These are phyloP conservation scores for Ananas comosus DNA, from an alignment of 176 grass and related monocot species.

Conservation along the genomic window DNA sequence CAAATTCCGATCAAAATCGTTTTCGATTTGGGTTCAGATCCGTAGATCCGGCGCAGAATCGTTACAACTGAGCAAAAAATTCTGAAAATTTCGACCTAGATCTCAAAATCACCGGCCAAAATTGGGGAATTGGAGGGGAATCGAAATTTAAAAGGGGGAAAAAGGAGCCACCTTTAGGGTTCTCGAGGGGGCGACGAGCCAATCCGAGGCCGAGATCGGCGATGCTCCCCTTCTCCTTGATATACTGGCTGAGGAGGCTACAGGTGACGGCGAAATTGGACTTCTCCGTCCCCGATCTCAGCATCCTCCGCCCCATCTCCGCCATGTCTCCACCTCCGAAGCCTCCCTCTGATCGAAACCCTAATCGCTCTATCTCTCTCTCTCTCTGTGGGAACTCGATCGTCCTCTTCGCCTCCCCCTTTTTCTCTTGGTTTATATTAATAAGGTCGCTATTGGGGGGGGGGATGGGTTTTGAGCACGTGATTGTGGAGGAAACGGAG, in stretches of 20 bases:
- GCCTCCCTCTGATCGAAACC: not conserved
- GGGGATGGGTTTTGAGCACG: slow-evolving; percentile 1
- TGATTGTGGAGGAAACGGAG: not conserved
- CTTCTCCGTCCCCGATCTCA: slow-evolving; percentile 51
- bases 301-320: slow-evolving; percentile 6
- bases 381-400: not conserved
- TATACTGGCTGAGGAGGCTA: slow-evolving; percentile 73
- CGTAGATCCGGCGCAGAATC: too few relatives aligned
- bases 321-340: slow-evolving; percentile 23
- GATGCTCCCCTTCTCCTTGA: slow-evolving; percentile 73
- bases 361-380: not conserved
- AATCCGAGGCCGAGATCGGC: slow-evolving; percentile 68
- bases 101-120: not conserved
- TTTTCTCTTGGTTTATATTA: not conserved
- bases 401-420: not conserved
- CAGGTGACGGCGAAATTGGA: slow-evolving; percentile 79
- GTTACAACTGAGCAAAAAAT: not conserved
- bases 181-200: slow-evolving; percentile 14
- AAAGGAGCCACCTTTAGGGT: slow-evolving; percentile 29
- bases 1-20: slow-evolving; percentile 2
- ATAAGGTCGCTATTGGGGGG: too few relatives aligned
- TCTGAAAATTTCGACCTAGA: not conserved
- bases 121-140: not conserved
- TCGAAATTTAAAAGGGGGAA: not conserved
- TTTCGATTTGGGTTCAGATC: too few relatives aligned